Evolutionary conservation across 2,329 filamentous ascomycete species (phyloP).

Genomic region (Leptographium radiaticola): DNA sequence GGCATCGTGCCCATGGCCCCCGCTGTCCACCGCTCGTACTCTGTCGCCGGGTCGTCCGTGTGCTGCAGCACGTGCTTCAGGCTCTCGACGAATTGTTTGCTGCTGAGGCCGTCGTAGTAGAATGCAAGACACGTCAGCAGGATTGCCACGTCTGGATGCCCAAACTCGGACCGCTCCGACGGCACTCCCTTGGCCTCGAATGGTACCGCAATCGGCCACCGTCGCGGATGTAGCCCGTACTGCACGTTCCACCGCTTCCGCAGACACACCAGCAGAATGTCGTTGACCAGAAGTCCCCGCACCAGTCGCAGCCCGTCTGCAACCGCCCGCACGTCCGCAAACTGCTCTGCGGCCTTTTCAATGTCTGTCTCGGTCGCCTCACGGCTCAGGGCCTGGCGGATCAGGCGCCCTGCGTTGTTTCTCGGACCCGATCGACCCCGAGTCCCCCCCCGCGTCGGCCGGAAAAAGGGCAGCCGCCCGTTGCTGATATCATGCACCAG

Average conservation of each 20-base stretch:
- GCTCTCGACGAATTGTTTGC: conserved; percentile 32
- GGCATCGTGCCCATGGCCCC: conserved; percentile 26
- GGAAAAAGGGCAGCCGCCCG: conserved; percentile 18
- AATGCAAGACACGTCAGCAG: conserved; percentile 52
- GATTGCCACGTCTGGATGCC: conserved; percentile 55
- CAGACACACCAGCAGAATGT: conserved; percentile 44
- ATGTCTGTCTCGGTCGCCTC: not conserved
- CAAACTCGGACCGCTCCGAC: conserved; percentile 48
- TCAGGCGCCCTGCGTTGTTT: not conserved
- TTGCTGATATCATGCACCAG: conserved; percentile 28
- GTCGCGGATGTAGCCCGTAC: conserved; percentile 42
- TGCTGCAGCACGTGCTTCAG: conserved; percentile 35
- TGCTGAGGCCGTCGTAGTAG: conserved; percentile 47
- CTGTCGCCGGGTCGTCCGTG: conserved; percentile 40
- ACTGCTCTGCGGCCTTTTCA: not conserved
- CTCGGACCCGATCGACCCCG: not conserved
- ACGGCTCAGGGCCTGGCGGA: not conserved
- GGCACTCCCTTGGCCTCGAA: conserved; percentile 54
- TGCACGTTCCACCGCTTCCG: conserved; percentile 55
- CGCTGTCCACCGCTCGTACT: conserved; percentile 40
- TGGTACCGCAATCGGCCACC: conserved; percentile 52
- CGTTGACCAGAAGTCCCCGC: conserved; percentile 47
- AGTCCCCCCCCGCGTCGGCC: not conserved
- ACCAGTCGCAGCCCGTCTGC: conserved; percentile 34
- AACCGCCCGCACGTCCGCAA: not conserved